Evolutionary conservation across 345 rosid genomes (phyloP), one percentile per base, ranked within the genome.

Genomic region (Aegle marmelos): DNA sequence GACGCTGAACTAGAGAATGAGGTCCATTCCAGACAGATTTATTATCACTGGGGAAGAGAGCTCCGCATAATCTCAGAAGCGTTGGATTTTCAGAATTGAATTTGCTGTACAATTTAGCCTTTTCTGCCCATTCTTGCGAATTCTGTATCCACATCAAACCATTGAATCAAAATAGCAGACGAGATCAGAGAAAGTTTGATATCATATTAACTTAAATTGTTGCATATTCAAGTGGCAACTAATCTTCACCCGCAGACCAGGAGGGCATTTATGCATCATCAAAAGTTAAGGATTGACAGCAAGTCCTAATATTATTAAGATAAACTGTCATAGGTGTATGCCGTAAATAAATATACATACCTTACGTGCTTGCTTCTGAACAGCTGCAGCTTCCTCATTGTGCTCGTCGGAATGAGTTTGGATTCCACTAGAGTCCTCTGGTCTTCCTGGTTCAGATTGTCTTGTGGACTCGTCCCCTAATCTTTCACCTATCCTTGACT

Each of bases 1-100:
- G 81, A 24, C 58, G 84, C 27, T 68, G 88, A 79, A 85, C 79
- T 54, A 96, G 83, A 2, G 98, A 94, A 75, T 89, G 92, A 53
- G 94, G 94, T 62, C 99, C 97, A 28, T 64, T 86, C 98, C 99
- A 96, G 33, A 90, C 85, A 59, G 98, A 90, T 62, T 70, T 84
- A 10, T 31, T 72, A 62, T 85, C 71, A 60, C 80, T 64, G 7
- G 98, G 95, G 80, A 96, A 96, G 64, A 96, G 90, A 82, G 76
- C 66, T 72, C 85, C 87, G 45, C 97, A 91, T 68, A 96, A 80
- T 72, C 70, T 85, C 45, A 89, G 81, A 75, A 94, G 84, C 88
- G 81, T 61, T 6, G 97, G 95, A 82, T 91, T 90, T 72, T 84
- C 86, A 53, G 79, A 22, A 61, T 80, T 67, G 84, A 87, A 89